Evolutionary conservation across 371 early-diverging fungal species (phyloP).

Genomic region (Mucor indicus): DNA sequence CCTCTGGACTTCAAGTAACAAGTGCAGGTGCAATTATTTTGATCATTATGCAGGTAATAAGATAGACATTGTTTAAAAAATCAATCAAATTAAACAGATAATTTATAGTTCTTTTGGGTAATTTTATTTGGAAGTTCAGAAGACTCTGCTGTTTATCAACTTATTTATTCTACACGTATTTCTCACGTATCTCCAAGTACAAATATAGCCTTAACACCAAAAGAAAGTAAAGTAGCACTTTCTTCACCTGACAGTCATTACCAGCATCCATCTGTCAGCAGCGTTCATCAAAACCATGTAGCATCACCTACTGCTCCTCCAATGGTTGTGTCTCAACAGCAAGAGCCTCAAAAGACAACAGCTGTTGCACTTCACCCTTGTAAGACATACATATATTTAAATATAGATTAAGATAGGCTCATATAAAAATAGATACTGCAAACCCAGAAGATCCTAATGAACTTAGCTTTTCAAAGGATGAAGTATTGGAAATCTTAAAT

Average conservation of each 20-base stretch:
- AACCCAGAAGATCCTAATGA: conserved; percentile 91
- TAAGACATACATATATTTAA: neutral
- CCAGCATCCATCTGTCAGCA: neutral
- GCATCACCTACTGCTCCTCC: neutral
- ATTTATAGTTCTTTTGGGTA: conserved; percentile 37
- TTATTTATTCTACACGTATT: conserved; percentile 15
- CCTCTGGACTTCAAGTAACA: conserved; percentile 21
- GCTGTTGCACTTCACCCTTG: conserved; percentile 26
- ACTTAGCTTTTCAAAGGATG: conserved; percentile 81
- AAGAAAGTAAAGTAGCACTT: conserved; percentile 18
- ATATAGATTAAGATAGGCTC: neutral
- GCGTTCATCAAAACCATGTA: neutral
- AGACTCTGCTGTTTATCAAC: conserved; percentile 41
- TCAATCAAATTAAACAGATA: neutral
- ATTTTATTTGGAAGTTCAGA: conserved; percentile 44
- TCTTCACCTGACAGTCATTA: conserved; percentile 13
- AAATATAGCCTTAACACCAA: neutral
- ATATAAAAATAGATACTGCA: conserved; percentile 59
- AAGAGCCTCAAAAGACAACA: conserved; percentile 4
- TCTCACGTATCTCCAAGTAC: conserved; percentile 11
- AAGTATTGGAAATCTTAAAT: conserved; percentile 81
- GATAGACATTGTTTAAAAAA: neutral
- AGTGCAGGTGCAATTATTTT: conserved; percentile 45
- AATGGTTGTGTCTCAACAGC: neutral
- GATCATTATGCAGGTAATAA: conserved; percentile 22